phyloP scores from a whole-genome alignment of 2,329 filamentous ascomycete species.

The Blastomyces silverae region DNA sequence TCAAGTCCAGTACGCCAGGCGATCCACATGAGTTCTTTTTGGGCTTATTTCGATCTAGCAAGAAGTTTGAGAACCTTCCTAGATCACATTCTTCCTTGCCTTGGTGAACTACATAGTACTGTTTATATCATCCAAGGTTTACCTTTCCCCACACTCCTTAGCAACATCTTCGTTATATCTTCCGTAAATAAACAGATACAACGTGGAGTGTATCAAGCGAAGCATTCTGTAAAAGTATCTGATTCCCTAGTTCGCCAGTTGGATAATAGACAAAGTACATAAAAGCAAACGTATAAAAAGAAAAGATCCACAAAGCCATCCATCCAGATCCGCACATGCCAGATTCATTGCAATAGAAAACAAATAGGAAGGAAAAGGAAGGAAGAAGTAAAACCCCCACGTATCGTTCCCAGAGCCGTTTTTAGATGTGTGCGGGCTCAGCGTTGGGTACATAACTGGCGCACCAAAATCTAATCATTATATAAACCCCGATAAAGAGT shows the following conservation, averaged over 20 bases:
- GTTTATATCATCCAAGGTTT: not conserved
- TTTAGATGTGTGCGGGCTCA: not conserved
- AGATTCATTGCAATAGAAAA: conserved; percentile 9
- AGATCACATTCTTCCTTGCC: too few species aligned
- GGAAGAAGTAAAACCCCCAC: conserved; percentile 24
- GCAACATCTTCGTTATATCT: not conserved
- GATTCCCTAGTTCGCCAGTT: conserved; percentile 13
- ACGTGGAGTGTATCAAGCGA: not conserved
- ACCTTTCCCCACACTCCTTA: not conserved
- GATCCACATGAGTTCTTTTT: not conserved
- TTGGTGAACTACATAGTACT: not conserved
- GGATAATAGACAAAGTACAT: conserved; percentile 6
- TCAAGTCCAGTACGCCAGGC: not conserved
- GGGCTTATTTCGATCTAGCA: not conserved
- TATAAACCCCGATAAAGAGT: not conserved
- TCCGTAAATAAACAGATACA: not conserved
- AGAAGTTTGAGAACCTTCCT: not conserved
- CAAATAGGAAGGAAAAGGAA: conserved; percentile 19
- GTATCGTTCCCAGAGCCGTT: not conserved
- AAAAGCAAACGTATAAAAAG: conserved; percentile 4
- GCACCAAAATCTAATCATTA: not conserved
- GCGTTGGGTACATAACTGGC: not conserved
- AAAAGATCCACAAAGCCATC: conserved; percentile 4
- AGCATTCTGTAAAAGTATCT: not conserved
- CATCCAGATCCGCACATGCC: conserved; percentile 11